Evolutionary conservation across 768 basidiomycete species (phyloP).

Genomic region (Boletellus ananas): DNA sequence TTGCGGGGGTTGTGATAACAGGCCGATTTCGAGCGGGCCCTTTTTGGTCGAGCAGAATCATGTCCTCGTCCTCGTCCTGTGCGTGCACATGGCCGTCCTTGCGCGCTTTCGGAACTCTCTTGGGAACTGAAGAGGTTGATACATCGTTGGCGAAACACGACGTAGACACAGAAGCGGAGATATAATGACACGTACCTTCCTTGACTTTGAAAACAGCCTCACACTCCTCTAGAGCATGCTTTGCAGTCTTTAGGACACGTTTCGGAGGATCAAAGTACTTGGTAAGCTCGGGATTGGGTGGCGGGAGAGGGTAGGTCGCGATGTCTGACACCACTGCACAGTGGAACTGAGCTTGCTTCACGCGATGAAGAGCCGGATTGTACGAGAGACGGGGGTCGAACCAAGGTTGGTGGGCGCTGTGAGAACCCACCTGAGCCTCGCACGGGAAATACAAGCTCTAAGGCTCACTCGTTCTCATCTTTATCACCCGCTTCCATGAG

Average conservation of each 20-base stretch:
- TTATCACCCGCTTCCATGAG: constrained; percentile 72
- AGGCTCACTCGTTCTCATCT: constrained; percentile 66
- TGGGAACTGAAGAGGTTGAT: constrained; percentile 47
- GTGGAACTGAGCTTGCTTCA: constrained; percentile 93
- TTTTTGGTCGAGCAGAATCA: constrained; percentile 50
- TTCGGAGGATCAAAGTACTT: constrained; percentile 83
- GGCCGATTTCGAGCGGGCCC: constrained; percentile 19
- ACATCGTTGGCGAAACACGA: background rate
- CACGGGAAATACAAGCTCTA: background rate
- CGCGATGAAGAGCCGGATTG: constrained; percentile 87
- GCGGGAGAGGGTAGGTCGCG: constrained; percentile 69
- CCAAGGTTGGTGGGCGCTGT: constrained; percentile 65
- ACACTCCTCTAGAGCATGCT: constrained; percentile 54
- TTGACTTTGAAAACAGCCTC: constrained; percentile 71
- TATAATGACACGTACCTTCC: constrained; percentile 47
- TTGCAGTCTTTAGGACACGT: constrained; percentile 58
- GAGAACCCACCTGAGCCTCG: constrained; percentile 1
- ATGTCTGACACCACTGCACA: constrained; percentile 75
- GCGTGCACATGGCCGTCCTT: constrained; percentile 64
- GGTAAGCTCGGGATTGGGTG: constrained; percentile 78
- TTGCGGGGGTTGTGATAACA: constrained; percentile 5
- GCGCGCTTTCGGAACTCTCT: constrained; percentile 50
- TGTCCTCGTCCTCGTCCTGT: constrained; percentile 55
- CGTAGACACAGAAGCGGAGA: background rate
- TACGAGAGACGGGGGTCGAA: constrained; percentile 73